Base-by-base conservation (phyloP, 495 filamentous ascomycete genomes). In the Glutinoglossum americanum region DNA sequence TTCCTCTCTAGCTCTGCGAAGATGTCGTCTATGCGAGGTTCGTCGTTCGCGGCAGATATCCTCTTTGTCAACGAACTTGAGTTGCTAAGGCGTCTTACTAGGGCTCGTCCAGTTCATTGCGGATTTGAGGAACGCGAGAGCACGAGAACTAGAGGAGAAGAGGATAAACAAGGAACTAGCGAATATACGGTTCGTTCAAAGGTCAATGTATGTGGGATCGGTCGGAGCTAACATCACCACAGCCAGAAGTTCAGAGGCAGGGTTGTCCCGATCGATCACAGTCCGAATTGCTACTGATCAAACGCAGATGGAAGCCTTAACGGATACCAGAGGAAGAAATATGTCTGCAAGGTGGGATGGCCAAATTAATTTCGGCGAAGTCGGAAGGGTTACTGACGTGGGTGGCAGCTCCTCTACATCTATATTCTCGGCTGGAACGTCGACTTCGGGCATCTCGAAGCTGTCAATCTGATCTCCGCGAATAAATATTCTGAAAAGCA, bases 241-340 rank as follows among this genome's bases (percentile, higher is more conserved):
- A 82, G 80, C 64, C 80, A 85, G 71, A 87, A 87, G 70, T 88
- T 87, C 68, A 84, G 84, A 77, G 80, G 77, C 78, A 74, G 64
- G 66, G n/a, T 60, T 54, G 27, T 63, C 35, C 45, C 41, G 57
- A 51, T 51, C 21, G 26, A 49, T 35, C 54, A 41, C 32, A 21
- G 19, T 32, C 17, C 33, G 28, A n/a, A n/a, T 32, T 15, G 41
- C 27, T 61, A 49, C 60, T 68, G 63, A 68, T 63, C 23, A 62
- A 53, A 51, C 56, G 25, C 55, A 81, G 84, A 89, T 68, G 89
- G 89, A 41, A 85, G 75, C 67, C 72, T 97, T 28, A 94, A 83
- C 69, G 93, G 93, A 54, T 99, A 99, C 64, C 86, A 94, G 70
- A 94, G 93, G 77, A 99, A 99, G 78, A 99, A 99, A 85, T 99